A percentile compares a stretch with the other conserved stretches of the same genome.
Evolutionary conservation across 1,284 basidiomycete genomes (phyloP).

Genomic region (Schizopora paradoxa): DNA sequence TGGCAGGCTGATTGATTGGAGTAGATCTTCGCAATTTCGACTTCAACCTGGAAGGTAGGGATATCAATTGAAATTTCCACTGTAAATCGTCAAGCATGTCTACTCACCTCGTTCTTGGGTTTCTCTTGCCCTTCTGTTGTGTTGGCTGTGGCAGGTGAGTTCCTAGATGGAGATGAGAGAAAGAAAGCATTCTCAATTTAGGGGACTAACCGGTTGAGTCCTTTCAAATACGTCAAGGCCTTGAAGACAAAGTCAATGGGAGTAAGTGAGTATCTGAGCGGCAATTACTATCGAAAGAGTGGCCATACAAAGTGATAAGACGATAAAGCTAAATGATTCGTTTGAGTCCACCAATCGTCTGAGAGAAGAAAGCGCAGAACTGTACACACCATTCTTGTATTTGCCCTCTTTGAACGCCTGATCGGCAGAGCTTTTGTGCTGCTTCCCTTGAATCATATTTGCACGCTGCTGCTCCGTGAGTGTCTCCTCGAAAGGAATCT

Average conservation of each 20-base stretch:
- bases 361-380: slow-evolving; percentile 1
- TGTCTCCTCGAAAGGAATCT: slow-evolving; percentile 37
- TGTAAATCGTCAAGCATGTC: background rate
- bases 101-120: slow-evolving; percentile 33
- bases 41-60: slow-evolving; percentile 47
- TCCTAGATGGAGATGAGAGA: background rate
- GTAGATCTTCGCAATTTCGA: slow-evolving; percentile 73
- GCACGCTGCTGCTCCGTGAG: slow-evolving; percentile 6
- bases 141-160: slow-evolving; percentile 16
- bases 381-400: slow-evolving; percentile 48
- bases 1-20: slow-evolving; percentile 78
- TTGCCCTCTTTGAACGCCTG: slow-evolving; percentile 67
- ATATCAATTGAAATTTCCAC: background rate
- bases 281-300: background rate
- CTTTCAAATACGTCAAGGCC: slow-evolving; percentile 65
- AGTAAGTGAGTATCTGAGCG: background rate
- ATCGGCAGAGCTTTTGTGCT: slow-evolving; percentile 72
- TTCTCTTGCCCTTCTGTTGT: slow-evolving; percentile 23
- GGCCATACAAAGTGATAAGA: slow-evolving; percentile 57
- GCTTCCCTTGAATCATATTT: slow-evolving; percentile 46
- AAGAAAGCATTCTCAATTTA: background rate
- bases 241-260: slow-evolving; percentile 14
- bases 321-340: slow-evolving; percentile 44
- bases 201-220: slow-evolving; percentile 60
- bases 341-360: background rate